Conservation (phyloP, 805 yeast species). For the Nakazawaea ernobii region DNA sequence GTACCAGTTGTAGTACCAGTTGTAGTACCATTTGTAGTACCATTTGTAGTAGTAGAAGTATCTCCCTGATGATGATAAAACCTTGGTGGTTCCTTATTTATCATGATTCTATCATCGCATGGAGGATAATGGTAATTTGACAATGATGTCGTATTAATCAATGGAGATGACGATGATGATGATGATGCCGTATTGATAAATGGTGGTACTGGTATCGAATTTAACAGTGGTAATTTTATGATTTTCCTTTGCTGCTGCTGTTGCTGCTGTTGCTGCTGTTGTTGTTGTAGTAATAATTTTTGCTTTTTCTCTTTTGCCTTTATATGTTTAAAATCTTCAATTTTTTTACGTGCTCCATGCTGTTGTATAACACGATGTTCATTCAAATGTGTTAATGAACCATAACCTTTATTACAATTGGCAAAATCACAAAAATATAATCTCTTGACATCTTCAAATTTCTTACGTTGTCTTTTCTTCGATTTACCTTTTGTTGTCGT, state of each 20-base stretch:
- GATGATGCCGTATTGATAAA: background rate
- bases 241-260: background rate
- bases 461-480: conserved; percentile 34
- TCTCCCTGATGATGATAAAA: too few relatives aligned
- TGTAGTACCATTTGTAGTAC: background rate
- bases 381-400: conserved; percentile 43
- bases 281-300: background rate
- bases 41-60: background rate
- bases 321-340: conserved; percentile 43
- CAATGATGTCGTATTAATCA: background rate
- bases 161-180: background rate
- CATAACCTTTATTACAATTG: conserved; percentile 40
- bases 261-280: background rate
- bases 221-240: background rate
- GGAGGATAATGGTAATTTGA: conserved; percentile 1
- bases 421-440: conserved; percentile 35
- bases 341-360: conserved; percentile 40
- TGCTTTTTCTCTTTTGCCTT: conserved; percentile 18
- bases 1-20: background rate
- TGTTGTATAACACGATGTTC: conserved; percentile 41
- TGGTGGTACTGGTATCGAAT: background rate
- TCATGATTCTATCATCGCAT: too few relatives aligned
- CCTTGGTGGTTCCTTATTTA: too few relatives aligned
- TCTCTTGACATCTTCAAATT: conserved; percentile 43
- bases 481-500: background rate